Evolutionary conservation across 2,329 filamentous ascomycete species (phyloP).

Genomic region (Thermomyces lanuginosus): DNA sequence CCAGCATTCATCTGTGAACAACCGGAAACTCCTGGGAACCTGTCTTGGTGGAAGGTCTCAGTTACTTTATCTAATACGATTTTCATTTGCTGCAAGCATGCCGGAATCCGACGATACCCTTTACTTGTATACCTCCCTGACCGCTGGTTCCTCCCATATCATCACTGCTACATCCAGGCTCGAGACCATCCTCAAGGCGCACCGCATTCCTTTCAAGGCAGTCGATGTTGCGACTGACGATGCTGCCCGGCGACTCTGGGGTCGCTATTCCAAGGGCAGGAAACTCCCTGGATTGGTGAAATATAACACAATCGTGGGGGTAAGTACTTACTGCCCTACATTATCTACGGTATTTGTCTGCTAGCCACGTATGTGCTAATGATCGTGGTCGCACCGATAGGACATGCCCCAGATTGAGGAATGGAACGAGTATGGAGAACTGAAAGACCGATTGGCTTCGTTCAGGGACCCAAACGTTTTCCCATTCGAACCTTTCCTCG

Average conservation of each 20-base stretch:
- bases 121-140: slow-evolving; percentile 92
- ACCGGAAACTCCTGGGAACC: no score
- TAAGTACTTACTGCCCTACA: slow-evolving; percentile 33
- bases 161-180: slow-evolving; percentile 89
- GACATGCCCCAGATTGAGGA: slow-evolving; percentile 91
- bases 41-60: no score
- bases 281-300: slow-evolving; percentile 84
- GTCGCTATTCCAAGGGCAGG: slow-evolving; percentile 64
- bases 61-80: no score
- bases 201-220: slow-evolving; percentile 84
- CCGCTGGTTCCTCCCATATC: slow-evolving; percentile 87
- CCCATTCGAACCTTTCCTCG: slow-evolving; percentile 10
- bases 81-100: no score
- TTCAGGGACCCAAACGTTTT: slow-evolving; percentile 20
- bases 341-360: background rate
- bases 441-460: slow-evolving; percentile 61
- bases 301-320: slow-evolving; percentile 67
- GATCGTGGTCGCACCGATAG: slow-evolving; percentile 30
- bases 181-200: slow-evolving; percentile 89
- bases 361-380: slow-evolving; percentile 1
- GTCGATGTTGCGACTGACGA: slow-evolving; percentile 84
- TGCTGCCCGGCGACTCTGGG: slow-evolving; percentile 76
- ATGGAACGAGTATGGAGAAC: slow-evolving; percentile 97
- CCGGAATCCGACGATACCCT: slow-evolving; percentile 40
- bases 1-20: no score